Base-by-base conservation (phyloP, 78 protist species). In the Dictyostelium intermedium region DNA sequence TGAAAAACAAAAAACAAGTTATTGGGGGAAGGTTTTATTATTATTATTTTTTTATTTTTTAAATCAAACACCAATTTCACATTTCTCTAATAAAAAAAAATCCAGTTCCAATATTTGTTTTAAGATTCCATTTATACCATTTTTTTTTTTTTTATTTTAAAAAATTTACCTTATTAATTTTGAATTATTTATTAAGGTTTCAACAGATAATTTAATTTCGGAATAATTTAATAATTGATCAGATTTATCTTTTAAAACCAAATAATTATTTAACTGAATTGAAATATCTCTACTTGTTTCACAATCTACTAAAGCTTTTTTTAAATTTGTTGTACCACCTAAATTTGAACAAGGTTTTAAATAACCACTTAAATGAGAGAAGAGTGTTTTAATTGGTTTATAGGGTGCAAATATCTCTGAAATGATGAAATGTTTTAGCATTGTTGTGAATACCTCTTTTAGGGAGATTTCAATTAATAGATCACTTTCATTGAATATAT, bases 351-450 rank as follows among this genome's bases (percentile, higher is more conserved):
- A 53, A 11, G 30, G 11, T 25, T 69, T 25, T 10, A 45, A 30
- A 50, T 85, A 85, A 7, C 30, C 0, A 11, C 13, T 72, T 13
- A 85, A 39, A 39, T 85, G 91, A 25, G 76, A 11, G 34, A 43
- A 43, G 11, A 85, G 35, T 11, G 14, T 8, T 37, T 5, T 45
- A 13, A 85, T 45, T 43, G 82, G 76, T 47, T 39, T 41, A 5
- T 7, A 14, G 1, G 43, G 23, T 41, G 23, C 4, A 18, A 70
- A 32, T 13, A 69, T 56, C 25, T 85, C 91, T 8, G 23, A 45
- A 18, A 73, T 43, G 5, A 85, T 43, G 25, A 82, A 25, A 32
- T 85, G 91, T 27, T 73, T 60, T 13, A 85, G 45, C 7, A 85
- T 6, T 27, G 82, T 77, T 50, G 41, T 9, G 2, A 85, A 50